A percentile compares a stretch with the other conserved stretches of the same genome.
Evolutionary conservation across 1,284 basidiomycete genomes (phyloP).

Genomic region (Thelephora terrestris): DNA sequence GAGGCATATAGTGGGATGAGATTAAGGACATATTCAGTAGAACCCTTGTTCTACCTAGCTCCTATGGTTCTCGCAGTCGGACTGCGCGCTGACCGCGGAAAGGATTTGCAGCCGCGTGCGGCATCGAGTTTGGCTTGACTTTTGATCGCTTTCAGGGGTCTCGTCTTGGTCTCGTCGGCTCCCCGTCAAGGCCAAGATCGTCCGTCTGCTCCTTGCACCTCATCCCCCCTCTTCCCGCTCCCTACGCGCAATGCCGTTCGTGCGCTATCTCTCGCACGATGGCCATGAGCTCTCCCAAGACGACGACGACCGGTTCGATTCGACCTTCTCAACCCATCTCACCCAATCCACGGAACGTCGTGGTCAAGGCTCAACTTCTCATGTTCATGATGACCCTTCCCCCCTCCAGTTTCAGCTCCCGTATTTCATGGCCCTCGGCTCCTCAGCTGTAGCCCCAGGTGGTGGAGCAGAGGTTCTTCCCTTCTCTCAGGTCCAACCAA

Average conservation of each 20-base stretch:
- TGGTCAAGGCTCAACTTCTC: constrained; percentile 11
- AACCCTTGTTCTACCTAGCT: too few relatives aligned
- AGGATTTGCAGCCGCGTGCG: too few relatives aligned
- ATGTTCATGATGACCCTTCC: constrained; percentile 19
- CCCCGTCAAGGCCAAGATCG: too few relatives aligned
- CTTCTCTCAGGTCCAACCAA: constrained; percentile 17
- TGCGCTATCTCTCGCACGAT: constrained; percentile 24
- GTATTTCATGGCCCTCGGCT: constrained; percentile 44
- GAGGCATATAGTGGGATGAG: too few relatives aligned
- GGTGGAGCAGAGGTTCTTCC: constrained; percentile 63
- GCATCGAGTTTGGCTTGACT: too few relatives aligned
- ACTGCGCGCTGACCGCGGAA: too few relatives aligned
- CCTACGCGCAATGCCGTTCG: constrained; percentile 25
- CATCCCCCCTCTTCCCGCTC: too few relatives aligned
- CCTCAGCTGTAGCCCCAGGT: constrained; percentile 52
- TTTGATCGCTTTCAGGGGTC: too few relatives aligned
- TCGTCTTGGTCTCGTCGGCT: too few relatives aligned
- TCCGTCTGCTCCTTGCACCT: too few relatives aligned
- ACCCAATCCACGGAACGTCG: constrained; percentile 4
- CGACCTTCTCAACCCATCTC: constrained; percentile 4
- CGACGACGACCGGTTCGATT: constrained; percentile 2
- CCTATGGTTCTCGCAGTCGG: too few relatives aligned
- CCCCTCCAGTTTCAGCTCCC: constrained; percentile 53
- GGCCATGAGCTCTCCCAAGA: constrained; percentile 9
- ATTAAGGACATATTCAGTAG: too few relatives aligned